phyloP scores from a whole-genome alignment of 441 rosid species.

The Eutrema salsugineum region DNA sequence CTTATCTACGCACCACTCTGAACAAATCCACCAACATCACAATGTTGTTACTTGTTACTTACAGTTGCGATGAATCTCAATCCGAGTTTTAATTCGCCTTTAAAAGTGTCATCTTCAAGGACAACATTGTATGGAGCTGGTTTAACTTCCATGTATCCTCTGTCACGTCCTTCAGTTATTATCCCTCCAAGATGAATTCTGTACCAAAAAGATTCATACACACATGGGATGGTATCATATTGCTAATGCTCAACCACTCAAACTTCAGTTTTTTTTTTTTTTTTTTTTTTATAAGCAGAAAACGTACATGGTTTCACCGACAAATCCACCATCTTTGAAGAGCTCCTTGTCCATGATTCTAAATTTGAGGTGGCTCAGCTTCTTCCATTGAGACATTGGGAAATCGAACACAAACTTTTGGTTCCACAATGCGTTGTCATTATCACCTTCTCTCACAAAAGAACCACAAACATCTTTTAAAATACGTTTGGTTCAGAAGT shows the following conservation, averaged over 20 bases:
- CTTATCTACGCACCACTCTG: too few relatives aligned
- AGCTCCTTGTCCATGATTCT: slow-evolving; percentile 63
- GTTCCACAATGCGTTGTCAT: slow-evolving; percentile 62
- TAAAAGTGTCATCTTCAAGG: slow-evolving; percentile 69
- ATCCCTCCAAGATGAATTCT: slow-evolving; percentile 72
- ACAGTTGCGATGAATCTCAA: slow-evolving; percentile 49
- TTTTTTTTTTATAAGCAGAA: background rate
- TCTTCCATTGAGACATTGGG: slow-evolving; percentile 51
- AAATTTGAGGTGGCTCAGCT: slow-evolving; percentile 45
- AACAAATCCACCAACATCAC: too few relatives aligned
- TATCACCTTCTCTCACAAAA: slow-evolving; percentile 40
- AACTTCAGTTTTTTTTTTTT: background rate
- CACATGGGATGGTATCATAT: background rate
- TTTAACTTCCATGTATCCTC: slow-evolving; percentile 46
- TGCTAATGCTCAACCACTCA: background rate
- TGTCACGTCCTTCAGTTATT: slow-evolving; percentile 55
- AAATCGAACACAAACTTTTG: slow-evolving; percentile 63
- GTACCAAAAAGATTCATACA: slow-evolving; percentile 1
- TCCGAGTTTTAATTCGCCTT: slow-evolving; percentile 62
- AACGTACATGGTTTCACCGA: slow-evolving; percentile 73
- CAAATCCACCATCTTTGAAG: slow-evolving; percentile 54
- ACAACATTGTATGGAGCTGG: slow-evolving; percentile 68
- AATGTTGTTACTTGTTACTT: background rate
- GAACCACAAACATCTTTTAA: background rate
- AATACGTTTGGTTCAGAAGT: background rate